These are phyloP conservation scores for Silene coronaria DNA, from an alignment of 179 eudicot genomes.

Conservation along the genomic window DNA sequence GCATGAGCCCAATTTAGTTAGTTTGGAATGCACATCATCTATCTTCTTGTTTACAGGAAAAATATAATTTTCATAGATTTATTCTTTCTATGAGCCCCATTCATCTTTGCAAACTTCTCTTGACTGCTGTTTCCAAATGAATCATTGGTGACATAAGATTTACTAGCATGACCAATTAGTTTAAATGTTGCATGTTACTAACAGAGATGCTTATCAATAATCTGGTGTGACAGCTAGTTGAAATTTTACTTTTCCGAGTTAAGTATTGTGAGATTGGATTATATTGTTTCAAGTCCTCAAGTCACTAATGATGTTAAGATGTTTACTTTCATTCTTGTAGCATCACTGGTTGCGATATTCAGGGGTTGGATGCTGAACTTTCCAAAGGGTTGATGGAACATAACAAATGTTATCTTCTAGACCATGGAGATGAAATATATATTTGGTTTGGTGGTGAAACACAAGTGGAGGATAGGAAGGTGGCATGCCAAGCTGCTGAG, in stretches of 20 bases:
- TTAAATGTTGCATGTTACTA: neutral
- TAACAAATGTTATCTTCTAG: slow-evolving; percentile 73
- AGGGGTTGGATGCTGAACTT: slow-evolving; percentile 60
- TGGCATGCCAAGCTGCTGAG: slow-evolving; percentile 80
- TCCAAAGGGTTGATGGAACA: slow-evolving; percentile 81
- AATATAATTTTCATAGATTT: neutral
- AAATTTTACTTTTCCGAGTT: neutral
- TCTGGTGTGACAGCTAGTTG: neutral
- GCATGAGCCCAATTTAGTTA: neutral
- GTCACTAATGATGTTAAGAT: slow-evolving; percentile 19
- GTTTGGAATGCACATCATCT: neutral
- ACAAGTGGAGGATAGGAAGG: slow-evolving; percentile 86
- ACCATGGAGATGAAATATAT: slow-evolving; percentile 85
- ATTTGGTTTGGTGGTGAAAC: slow-evolving; percentile 95
- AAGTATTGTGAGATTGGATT: neutral
- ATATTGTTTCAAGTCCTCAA: neutral
- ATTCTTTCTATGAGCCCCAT: neutral
- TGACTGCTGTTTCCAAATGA: neutral
- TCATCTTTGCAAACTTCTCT: neutral
- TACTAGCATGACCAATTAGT: neutral
- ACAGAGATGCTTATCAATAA: neutral
- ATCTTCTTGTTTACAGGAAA: neutral
- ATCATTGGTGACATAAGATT: neutral
- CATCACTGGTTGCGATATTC: slow-evolving; percentile 57
- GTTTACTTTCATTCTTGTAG: slow-evolving; percentile 40